Evolutionary conservation across 345 rosid species (phyloP).

Genomic region (Odontarrhena argentea): DNA sequence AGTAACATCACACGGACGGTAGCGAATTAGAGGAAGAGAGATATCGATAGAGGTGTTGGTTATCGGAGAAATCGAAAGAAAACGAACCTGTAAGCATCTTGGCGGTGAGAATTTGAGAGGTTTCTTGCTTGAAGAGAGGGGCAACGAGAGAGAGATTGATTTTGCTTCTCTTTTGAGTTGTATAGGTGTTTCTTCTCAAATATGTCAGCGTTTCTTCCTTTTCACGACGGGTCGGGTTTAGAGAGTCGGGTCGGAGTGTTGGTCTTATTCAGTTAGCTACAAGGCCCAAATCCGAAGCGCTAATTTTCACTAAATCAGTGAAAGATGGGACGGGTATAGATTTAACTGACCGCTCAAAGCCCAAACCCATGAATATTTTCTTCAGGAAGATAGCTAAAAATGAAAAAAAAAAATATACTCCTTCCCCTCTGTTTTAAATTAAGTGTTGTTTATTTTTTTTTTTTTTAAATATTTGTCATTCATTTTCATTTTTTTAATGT

Average conservation of each 20-base stretch:
- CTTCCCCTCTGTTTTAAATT: too few relatives aligned
- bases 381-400: too few relatives aligned
- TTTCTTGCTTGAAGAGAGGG: constrained; percentile 62
- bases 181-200: neutral
- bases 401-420: too few relatives aligned
- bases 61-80: constrained; percentile 10
- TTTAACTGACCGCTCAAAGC: too few relatives aligned
- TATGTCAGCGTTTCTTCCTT: constrained; percentile 10
- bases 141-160: constrained; percentile 29
- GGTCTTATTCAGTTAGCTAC: too few relatives aligned
- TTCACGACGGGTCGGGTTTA: constrained; percentile 7
- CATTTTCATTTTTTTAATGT: too few relatives aligned
- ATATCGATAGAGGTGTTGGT: neutral
- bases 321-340: too few relatives aligned
- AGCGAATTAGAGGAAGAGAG: neutral
- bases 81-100: constrained; percentile 66
- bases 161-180: neutral
- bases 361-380: too few relatives aligned
- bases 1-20: constrained; percentile 16
- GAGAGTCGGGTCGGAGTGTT: neutral
- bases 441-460: too few relatives aligned
- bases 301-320: too few relatives aligned
- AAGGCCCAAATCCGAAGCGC: too few relatives aligned
- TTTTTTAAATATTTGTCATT: too few relatives aligned
- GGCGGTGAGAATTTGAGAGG: constrained; percentile 24